Evolutionary conservation across 225 moss, liverwort and hornwort genomes (phyloP).

Genomic region (Pseudisothecium myosuroides): DNA sequence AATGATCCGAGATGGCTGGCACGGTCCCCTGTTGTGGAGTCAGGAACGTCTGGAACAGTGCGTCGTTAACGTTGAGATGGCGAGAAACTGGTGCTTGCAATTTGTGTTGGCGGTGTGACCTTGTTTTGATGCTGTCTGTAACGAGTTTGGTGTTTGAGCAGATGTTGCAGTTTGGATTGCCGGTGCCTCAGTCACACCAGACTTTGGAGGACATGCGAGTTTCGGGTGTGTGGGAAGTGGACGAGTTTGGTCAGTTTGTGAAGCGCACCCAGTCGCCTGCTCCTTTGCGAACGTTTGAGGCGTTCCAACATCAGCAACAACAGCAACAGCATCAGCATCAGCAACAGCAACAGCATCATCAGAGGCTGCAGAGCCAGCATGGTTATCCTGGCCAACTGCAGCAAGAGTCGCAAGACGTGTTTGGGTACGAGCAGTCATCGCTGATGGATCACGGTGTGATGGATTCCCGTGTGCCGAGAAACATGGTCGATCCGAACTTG

Average conservation of each 20-base stretch:
- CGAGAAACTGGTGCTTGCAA: background rate
- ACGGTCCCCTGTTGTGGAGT: background rate
- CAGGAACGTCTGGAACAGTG: background rate
- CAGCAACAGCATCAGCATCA: slow-evolving; percentile 45
- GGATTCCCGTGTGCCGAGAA: slow-evolving; percentile 34
- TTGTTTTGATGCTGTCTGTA: background rate
- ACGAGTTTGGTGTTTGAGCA: background rate
- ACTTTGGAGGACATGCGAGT: slow-evolving; percentile 86
- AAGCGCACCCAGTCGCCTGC: slow-evolving; percentile 82
- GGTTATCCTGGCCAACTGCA: slow-evolving; percentile 48
- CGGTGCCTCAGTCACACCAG: slow-evolving; percentile 53
- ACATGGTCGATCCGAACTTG: slow-evolving; percentile 76
- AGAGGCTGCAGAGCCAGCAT: slow-evolving; percentile 49
- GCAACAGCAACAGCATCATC: background rate
- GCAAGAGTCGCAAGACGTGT: slow-evolving; percentile 75
- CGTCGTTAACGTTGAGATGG: background rate
- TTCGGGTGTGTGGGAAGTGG: slow-evolving; percentile 95
- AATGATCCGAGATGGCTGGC: background rate
- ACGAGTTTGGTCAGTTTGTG: slow-evolving; percentile 91
- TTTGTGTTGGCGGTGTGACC: background rate
- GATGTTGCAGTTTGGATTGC: slow-evolving; percentile 51
- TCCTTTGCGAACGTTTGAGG: slow-evolving; percentile 56
- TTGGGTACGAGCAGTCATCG: slow-evolving; percentile 51
- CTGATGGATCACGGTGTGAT: slow-evolving; percentile 17
- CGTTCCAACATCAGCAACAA: slow-evolving; percentile 42